Conservation (phyloP, 2,329 filamentous ascomycete species). For the Neofusicoccum cordaticola region DNA sequence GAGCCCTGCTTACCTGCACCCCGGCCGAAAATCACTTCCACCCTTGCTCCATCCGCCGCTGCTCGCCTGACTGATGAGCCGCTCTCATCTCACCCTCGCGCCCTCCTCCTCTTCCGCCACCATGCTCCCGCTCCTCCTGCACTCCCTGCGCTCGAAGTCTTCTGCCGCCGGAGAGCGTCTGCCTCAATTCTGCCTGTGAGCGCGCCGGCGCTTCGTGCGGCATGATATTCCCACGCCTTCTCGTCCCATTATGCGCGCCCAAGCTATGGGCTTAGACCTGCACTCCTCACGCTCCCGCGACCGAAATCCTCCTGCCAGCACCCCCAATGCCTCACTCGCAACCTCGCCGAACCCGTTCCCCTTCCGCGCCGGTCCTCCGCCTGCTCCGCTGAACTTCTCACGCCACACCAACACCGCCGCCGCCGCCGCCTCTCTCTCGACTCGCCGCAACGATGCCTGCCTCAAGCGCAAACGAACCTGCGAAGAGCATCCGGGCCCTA, state of each 20-base stretch:
- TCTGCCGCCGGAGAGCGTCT: conserved; percentile 15
- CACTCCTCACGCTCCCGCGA: background rate
- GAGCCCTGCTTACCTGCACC: background rate
- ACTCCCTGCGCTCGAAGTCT: conserved; percentile 14
- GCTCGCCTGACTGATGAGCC: conserved; percentile 12
- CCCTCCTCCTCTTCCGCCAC: conserved; percentile 18
- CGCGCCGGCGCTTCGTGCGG: background rate
- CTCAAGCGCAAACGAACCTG: conserved; percentile 56
- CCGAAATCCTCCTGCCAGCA: background rate
- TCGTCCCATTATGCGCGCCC: conserved; percentile 5
- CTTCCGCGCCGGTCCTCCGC: conserved; percentile 29
- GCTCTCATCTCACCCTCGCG: conserved; percentile 7
- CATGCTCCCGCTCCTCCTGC: conserved; percentile 7
- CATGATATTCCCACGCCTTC: conserved; percentile 7
- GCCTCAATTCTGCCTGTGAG: background rate
- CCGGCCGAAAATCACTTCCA: conserved; percentile 1
- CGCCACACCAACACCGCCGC: conserved; percentile 34
- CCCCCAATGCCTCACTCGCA: conserved; percentile 10
- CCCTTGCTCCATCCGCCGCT: conserved; percentile 1
- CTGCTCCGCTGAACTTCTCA: conserved; percentile 23
- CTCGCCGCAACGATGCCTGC: conserved; percentile 44
- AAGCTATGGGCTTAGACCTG: background rate
- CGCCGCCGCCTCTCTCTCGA: background rate
- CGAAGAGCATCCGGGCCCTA: conserved; percentile 39
- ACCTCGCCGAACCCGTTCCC: conserved; percentile 28